A percentile compares a stretch with the other conserved stretches of the same genome.
phyloP scores from a whole-genome alignment of 148 eudicot species.

The Vaccinium myrtillus region DNA sequence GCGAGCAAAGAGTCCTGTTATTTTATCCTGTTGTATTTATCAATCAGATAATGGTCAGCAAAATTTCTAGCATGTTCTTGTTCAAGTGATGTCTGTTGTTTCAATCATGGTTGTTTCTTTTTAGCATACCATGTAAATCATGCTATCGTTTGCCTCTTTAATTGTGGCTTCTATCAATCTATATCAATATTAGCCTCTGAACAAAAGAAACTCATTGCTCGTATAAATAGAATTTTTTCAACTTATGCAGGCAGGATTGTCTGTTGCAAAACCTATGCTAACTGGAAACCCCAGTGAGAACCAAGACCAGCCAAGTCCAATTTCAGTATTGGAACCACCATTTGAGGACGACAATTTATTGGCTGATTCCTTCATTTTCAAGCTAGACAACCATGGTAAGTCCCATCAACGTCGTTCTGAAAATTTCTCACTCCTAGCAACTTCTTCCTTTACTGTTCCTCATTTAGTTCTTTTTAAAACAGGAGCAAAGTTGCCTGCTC shows the following conservation, averaged over 20 bases:
- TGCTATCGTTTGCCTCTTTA: background rate
- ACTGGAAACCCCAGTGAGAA: conserved; percentile 46
- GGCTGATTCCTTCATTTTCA: conserved; percentile 31
- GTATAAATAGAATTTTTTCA: conserved; percentile 1
- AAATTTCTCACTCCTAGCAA: background rate
- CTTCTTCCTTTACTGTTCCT: background rate
- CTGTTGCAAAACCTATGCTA: conserved; percentile 30
- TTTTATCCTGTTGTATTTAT: conserved; percentile 3
- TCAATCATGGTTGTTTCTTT: conserved; percentile 1
- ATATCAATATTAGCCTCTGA: background rate
- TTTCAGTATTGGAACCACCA: conserved; percentile 70
- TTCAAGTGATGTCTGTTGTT: background rate
- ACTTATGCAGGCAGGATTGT: conserved; percentile 46
- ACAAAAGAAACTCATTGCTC: background rate
- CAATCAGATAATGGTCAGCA: background rate
- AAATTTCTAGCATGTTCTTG: background rate
- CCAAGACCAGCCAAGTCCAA: conserved; percentile 93
- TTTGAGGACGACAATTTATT: conserved; percentile 58
- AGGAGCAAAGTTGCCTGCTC: conserved; percentile 42
- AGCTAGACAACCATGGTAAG: conserved; percentile 57
- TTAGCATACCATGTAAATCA: background rate
- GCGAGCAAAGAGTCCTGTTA: background rate
- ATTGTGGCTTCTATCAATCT: background rate
- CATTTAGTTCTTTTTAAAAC: conserved; percentile 21
- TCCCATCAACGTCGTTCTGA: background rate